Evolutionary conservation across 257 asterid genomes (phyloP).

Genomic region (Voacanga thouarsii): DNA sequence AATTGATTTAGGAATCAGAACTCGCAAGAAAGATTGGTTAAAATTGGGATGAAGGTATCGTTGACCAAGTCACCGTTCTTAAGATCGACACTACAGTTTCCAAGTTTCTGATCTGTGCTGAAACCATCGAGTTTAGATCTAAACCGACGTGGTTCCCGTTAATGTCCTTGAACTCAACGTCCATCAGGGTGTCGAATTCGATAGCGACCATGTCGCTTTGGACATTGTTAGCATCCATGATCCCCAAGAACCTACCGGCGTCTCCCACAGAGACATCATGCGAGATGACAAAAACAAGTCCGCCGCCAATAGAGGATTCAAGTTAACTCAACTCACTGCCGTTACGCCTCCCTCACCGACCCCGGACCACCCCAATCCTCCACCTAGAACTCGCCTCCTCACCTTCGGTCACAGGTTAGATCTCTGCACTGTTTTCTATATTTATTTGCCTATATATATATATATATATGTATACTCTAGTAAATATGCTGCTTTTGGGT

Average conservation of each 20-base stretch:
- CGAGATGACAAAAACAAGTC: conserved; percentile 67
- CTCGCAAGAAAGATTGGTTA: too few species aligned
- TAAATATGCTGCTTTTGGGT: too few species aligned
- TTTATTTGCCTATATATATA: too few species aligned
- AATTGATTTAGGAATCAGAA: too few species aligned
- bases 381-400: too few species aligned
- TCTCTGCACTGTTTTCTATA: too few species aligned
- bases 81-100: conserved; percentile 49
- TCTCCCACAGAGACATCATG: conserved; percentile 60
- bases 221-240: conserved; percentile 41
- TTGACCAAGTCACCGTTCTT: conserved; percentile 76
- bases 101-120: conserved; percentile 49
- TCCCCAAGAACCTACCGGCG: conserved; percentile 68
- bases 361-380: too few species aligned
- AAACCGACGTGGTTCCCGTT: conserved; percentile 80
- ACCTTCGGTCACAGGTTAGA: too few species aligned
- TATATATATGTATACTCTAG: too few species aligned
- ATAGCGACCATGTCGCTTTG: conserved; percentile 56
- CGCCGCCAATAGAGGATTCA: conserved; percentile 85
- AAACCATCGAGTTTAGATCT: conserved; percentile 72
- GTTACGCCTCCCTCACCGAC: too few species aligned
- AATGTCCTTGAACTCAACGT: conserved; percentile 63
- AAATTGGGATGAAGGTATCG: too few species aligned
- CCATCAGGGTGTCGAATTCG: conserved; percentile 81
- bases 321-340: too few species aligned